Evolutionary conservation across 2,329 filamentous ascomycete genomes (phyloP).

Genomic region (Trichocomaceae sp.): DNA sequence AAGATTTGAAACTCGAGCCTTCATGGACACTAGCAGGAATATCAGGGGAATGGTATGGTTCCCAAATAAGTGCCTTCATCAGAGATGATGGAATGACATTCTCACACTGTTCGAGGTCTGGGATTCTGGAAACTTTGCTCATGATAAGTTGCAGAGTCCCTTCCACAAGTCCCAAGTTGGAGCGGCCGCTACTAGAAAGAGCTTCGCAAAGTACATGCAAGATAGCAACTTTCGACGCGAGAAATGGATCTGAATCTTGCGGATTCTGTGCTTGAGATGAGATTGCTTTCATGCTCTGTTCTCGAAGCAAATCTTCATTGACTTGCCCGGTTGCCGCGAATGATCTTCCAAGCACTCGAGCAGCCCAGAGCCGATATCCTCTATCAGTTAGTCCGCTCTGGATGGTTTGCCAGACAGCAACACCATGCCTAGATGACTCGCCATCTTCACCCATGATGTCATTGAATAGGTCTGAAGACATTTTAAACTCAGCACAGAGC

Average conservation of each 20-base stretch:
- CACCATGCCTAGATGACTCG: slow-evolving; percentile 55
- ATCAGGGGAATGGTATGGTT: slow-evolving; percentile 34
- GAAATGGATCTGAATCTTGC: slow-evolving; percentile 12
- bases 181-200: slow-evolving; percentile 52
- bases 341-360: slow-evolving; percentile 72
- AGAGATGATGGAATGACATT: slow-evolving; percentile 31
- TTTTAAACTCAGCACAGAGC: slow-evolving; percentile 68
- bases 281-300: slow-evolving; percentile 25
- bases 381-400: slow-evolving; percentile 56
- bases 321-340: slow-evolving; percentile 68
- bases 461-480: slow-evolving; percentile 50
- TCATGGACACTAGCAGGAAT: slow-evolving; percentile 20
- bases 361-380: slow-evolving; percentile 77
- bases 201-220: slow-evolving; percentile 57
- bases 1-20: neutral
- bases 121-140: slow-evolving; percentile 25
- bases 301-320: slow-evolving; percentile 42
- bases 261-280: neutral
- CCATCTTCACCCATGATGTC: slow-evolving; percentile 66
- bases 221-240: slow-evolving; percentile 55
- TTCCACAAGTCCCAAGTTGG: slow-evolving; percentile 39
- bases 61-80: slow-evolving; percentile 38
- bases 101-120: slow-evolving; percentile 30
- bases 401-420: slow-evolving; percentile 71
- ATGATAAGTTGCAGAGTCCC: slow-evolving; percentile 40